Base-by-base conservation (phyloP, 164 flowering plant genomes). In the Paratinospora sagittata region DNA sequence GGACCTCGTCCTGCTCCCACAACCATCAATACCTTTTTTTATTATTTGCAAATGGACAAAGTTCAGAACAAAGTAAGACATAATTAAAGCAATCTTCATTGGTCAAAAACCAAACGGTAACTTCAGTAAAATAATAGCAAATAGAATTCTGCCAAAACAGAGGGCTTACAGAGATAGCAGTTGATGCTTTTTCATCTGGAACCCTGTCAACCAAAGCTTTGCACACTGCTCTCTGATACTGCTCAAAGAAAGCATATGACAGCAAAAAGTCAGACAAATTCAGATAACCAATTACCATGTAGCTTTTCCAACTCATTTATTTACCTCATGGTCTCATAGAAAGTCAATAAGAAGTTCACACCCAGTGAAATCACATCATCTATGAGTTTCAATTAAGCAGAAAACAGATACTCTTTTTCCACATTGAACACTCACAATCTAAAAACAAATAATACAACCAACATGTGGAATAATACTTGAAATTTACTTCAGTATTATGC, bases 1-100 rank as follows among this genome's bases (percentile, higher is more conserved):
- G 99, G 99, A 62, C 99, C 99, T 45, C 99, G 84, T 30, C 99
- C 99, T 58, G 99, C 99, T 79, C 99, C 99, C 24, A 96, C 98
- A 84, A 96, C 99, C 99, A 96, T 96, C 81, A 96, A 77, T 65
- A 96, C 92, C 99, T 95, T 43, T 30, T 47, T 57, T 2, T 2
- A 30, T 30, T 30, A 30, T 49, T 26, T 6, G 26, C n/a, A 77
- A 63, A 70, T 72, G 58, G 60, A 37, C 30, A 65, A 30, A 1
- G 12, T 10, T 26, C 60, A 55, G 60, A 36, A 58, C 12, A 70
- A 43, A 43, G 47, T 43, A 11, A 43, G 60, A 19, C 60, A 55
- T 30, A 30, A 30, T n/a, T n/a, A n/a, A n/a, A n/a, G n/a, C n/a
- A n/a, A n/a, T n/a, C n/a, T n/a, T n/a, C n/a, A n/a, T n/a, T n/a